phyloP scores from a whole-genome alignment of 306 rosid species.

The Vigna reflexopilosa region DNA sequence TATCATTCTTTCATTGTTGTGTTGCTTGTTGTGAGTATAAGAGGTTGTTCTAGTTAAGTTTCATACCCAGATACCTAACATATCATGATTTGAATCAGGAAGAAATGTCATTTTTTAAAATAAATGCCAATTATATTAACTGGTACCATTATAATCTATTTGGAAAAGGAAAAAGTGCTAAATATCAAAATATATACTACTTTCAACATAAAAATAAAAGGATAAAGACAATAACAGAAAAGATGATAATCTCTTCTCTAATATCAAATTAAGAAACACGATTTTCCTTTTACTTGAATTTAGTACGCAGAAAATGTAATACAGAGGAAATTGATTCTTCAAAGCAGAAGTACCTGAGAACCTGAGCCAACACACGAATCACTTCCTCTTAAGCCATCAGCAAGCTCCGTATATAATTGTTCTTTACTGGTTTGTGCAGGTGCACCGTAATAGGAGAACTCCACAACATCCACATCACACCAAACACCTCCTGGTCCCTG shows the following conservation, averaged over 20 bases:
- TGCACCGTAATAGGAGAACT: conserved; percentile 93
- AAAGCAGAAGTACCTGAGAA: conserved; percentile 80
- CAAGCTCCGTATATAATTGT: conserved; percentile 87
- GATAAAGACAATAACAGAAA: conserved; percentile 4
- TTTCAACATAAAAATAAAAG: conserved; percentile 20
- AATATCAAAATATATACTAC: conserved; percentile 10
- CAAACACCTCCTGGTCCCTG: conserved; percentile 99
- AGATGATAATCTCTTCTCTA: conserved; percentile 18
- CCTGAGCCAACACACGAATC: conserved; percentile 91
- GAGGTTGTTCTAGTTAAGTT: too few relatives aligned
- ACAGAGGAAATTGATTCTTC: conserved; percentile 35
- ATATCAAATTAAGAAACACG: conserved; percentile 25
- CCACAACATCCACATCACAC: conserved; percentile 99
- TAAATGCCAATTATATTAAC: background rate
- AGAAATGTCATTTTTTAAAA: background rate
- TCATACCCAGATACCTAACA: too few relatives aligned
- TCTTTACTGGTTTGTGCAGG: conserved; percentile 95
- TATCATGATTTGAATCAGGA: background rate
- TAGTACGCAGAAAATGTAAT: conserved; percentile 27
- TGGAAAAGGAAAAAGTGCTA: conserved; percentile 3
- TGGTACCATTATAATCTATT: conserved; percentile 14
- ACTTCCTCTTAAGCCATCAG: conserved; percentile 93
- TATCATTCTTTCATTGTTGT: too few relatives aligned
- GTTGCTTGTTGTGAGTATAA: too few relatives aligned
- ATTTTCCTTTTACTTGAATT: conserved; percentile 29